A percentile compares a stretch with the other conserved stretches of the same genome.
Evolutionary conservation across 1,284 basidiomycete species (phyloP).

Genomic region (Phellinidium pouzarii): DNA sequence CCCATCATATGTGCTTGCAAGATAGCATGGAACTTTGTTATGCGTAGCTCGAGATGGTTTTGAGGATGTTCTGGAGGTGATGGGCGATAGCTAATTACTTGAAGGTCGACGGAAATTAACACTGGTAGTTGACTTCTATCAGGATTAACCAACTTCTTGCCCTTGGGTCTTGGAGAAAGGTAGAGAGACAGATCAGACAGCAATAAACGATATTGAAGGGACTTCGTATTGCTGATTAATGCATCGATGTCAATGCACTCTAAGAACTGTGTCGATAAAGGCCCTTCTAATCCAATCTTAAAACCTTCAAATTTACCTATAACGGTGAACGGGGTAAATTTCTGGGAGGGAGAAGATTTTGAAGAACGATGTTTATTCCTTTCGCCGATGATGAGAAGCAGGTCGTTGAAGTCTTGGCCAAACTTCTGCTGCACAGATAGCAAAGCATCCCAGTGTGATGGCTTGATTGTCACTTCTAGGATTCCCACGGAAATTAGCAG

Average conservation of each 20-base stretch:
- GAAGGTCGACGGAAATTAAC: slow-evolving; percentile 66
- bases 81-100: slow-evolving; percentile 33
- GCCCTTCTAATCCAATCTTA: slow-evolving; percentile 66
- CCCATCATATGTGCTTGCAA: slow-evolving; percentile 89
- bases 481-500: slow-evolving; percentile 57
- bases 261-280: slow-evolving; percentile 62
- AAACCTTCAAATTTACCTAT: slow-evolving; percentile 69
- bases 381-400: slow-evolving; percentile 58
- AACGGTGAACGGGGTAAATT: slow-evolving; percentile 24
- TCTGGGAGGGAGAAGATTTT: slow-evolving; percentile 11
- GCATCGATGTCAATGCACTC: slow-evolving; percentile 71
- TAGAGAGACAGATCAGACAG: slow-evolving; percentile 70
- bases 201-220: slow-evolving; percentile 51
- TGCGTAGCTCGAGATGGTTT: slow-evolving; percentile 45
- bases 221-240: slow-evolving; percentile 39
- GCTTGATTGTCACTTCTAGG: slow-evolving; percentile 66
- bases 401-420: slow-evolving; percentile 78
- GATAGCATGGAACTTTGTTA: slow-evolving; percentile 81
- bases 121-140: slow-evolving; percentile 70
- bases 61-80: slow-evolving; percentile 22
- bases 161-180: slow-evolving; percentile 42
- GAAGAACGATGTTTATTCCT: slow-evolving; percentile 23
- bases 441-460: slow-evolving; percentile 74
- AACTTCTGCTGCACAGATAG: slow-evolving; percentile 79
- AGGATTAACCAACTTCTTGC: slow-evolving; percentile 28